These are phyloP conservation scores for Helicocarpus griseus DNA, from an alignment of 2,329 filamentous ascomycete species.

Conservation along the genomic window DNA sequence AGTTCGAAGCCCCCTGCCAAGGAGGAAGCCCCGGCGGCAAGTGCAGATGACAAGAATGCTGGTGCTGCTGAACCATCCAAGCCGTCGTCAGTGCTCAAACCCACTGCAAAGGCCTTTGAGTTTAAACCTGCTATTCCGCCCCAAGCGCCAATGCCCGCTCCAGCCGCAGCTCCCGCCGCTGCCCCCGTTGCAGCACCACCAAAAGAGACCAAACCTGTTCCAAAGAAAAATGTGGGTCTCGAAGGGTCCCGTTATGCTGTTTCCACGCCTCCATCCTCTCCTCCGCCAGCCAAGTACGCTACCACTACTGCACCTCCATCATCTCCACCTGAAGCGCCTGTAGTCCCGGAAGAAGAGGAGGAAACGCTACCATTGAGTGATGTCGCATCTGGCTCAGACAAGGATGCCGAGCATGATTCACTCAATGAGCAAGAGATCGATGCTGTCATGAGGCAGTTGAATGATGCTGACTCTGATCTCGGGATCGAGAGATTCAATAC, in stretches of 20 bases:
- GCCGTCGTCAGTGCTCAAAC: slow-evolving; percentile 5
- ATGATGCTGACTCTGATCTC: slow-evolving; percentile 61
- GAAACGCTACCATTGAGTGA: slow-evolving; percentile 1
- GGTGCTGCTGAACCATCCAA: background rate
- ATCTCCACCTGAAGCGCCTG: slow-evolving; percentile 4
- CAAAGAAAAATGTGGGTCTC: slow-evolving; percentile 18
- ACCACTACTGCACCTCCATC: slow-evolving; percentile 9
- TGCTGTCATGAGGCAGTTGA: slow-evolving; percentile 80
- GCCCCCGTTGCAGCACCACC: slow-evolving; percentile 7
- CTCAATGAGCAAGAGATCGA: slow-evolving; percentile 64
- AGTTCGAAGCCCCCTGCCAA: background rate
- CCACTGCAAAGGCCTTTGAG: slow-evolving; percentile 55
- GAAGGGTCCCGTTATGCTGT: slow-evolving; percentile 29
- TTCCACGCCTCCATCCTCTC: slow-evolving; percentile 17
- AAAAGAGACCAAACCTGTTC: slow-evolving; percentile 9
- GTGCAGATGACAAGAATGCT: background rate
- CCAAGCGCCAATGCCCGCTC: slow-evolving; percentile 10
- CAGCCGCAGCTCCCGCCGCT: slow-evolving; percentile 10
- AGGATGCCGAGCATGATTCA: slow-evolving; percentile 23
- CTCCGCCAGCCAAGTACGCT: slow-evolving; percentile 6
- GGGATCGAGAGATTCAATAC: slow-evolving; percentile 56
- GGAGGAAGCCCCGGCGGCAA: background rate
- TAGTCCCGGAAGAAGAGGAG: slow-evolving; percentile 1
- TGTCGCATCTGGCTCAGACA: slow-evolving; percentile 3
- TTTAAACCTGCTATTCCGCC: slow-evolving; percentile 29